Percentiles rank a stretch among this genome's conserved stretches.
These are phyloP conservation scores for Stachybotrys elegans DNA, from an alignment of 2,329 filamentous ascomycete genomes.

Conservation along the genomic window DNA sequence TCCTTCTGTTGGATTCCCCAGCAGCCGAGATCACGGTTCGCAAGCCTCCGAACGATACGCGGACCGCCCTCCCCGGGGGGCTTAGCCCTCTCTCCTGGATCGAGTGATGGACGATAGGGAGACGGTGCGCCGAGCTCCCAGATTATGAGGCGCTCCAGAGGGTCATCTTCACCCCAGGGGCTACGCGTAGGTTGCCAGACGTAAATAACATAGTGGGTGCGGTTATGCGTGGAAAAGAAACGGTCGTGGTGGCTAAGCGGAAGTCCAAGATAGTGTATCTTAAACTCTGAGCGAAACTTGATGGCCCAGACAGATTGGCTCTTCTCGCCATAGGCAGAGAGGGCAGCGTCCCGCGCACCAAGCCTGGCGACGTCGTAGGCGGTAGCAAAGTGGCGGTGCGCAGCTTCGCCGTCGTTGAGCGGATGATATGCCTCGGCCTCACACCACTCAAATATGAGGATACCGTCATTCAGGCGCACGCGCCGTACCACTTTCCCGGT, in stretches of 20 bases:
- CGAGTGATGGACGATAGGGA: slow-evolving; percentile 43
- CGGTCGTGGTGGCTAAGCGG: slow-evolving; percentile 50
- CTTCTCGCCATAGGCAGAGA: background rate
- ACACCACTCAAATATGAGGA: slow-evolving; percentile 63
- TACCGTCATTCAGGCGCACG: slow-evolving; percentile 43
- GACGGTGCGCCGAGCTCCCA: slow-evolving; percentile 53
- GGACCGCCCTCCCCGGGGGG: slow-evolving; percentile 31
- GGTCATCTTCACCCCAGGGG: slow-evolving; percentile 50
- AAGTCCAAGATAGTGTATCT: slow-evolving; percentile 52
- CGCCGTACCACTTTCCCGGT: slow-evolving; percentile 46
- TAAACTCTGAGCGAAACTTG: slow-evolving; percentile 53
- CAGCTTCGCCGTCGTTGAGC: slow-evolving; percentile 43
- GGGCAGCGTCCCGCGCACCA: slow-evolving; percentile 3
- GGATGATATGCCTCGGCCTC: slow-evolving; percentile 46
- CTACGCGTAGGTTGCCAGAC: slow-evolving; percentile 55
- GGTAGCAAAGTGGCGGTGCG: slow-evolving; percentile 55
- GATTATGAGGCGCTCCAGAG: slow-evolving; percentile 51
- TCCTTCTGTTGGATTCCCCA: slow-evolving; percentile 48
- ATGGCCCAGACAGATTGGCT: slow-evolving; percentile 31
- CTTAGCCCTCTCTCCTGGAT: slow-evolving; percentile 34
- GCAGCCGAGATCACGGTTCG: slow-evolving; percentile 45
- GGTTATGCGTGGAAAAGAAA: slow-evolving; percentile 58
- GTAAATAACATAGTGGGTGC: slow-evolving; percentile 57
- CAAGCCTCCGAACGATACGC: slow-evolving; percentile 42
- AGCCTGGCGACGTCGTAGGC: slow-evolving; percentile 44